phyloP scores from a whole-genome alignment of 2,329 filamentous ascomycete genomes.

The Sporothrix dimorphospora region DNA sequence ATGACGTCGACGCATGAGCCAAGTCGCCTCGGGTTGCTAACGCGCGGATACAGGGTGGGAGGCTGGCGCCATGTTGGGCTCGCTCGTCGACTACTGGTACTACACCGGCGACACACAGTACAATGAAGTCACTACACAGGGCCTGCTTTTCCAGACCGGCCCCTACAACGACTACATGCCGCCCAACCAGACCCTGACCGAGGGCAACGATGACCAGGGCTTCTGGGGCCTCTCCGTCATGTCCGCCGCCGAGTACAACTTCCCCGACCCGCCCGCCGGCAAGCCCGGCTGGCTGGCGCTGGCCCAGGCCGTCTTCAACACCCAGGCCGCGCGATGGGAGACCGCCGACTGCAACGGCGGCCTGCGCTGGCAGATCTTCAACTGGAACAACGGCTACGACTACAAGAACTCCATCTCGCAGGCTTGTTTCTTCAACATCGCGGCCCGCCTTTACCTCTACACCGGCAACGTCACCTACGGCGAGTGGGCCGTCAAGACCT shows the following conservation, averaged over 20 bases:
- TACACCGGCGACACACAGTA: constrained; percentile 60
- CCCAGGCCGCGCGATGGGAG: constrained; percentile 75
- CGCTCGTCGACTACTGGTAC: constrained; percentile 80
- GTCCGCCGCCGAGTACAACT: constrained; percentile 70
- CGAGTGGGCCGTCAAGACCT: constrained; percentile 75
- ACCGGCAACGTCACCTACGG: constrained; percentile 77
- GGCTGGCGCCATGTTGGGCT: constrained; percentile 70
- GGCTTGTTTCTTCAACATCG: constrained; percentile 56
- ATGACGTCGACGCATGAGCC: too few species aligned
- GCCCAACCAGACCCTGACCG: constrained; percentile 63
- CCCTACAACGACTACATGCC: constrained; percentile 78
- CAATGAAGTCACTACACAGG: constrained; percentile 68
- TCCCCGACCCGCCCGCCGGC: constrained; percentile 59
- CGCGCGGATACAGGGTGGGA: too few species aligned
- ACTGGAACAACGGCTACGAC: constrained; percentile 77
- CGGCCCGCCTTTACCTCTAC: constrained; percentile 66
- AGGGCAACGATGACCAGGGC: constrained; percentile 76
- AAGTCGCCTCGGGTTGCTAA: too few species aligned
- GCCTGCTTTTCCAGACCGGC: constrained; percentile 74
- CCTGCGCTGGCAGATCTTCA: constrained; percentile 82
- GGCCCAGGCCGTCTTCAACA: constrained; percentile 80
- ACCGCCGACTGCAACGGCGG: constrained; percentile 70
- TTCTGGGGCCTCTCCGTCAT: constrained; percentile 75
- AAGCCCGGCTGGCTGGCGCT: constrained; percentile 71
- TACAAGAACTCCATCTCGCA: constrained; percentile 65